Base-by-base conservation (phyloP, 495 filamentous ascomycete species). In the Tuber borchii region DNA sequence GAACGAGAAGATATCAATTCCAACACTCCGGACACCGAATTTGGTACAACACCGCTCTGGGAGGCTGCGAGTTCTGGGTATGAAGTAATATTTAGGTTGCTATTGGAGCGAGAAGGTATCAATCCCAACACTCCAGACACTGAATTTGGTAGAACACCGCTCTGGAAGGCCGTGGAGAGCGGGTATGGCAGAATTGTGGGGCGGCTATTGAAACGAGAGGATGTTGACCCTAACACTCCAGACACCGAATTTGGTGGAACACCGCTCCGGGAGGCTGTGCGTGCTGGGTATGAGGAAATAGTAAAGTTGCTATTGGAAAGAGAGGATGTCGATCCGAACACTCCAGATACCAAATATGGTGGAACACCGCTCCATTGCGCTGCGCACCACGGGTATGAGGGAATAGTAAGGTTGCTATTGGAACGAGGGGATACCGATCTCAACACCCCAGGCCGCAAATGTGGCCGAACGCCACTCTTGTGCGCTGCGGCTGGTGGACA, bases 211-310 rank as follows among this genome's bases (percentile, higher is more conserved):
- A 0, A n/a, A 7, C 61, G 72, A 16, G 0, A 39, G 26, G 75
- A 75, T 44, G 37, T 77, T 1, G 14, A 75, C 40, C 56, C 61
- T 19, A 65, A 82, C 20, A 37, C 37, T 3, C 44, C 48, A 51
- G 68, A 77, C 31, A 73, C 45, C 17, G 5, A 22, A 65, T 56
- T 34, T 6, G 68, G 76, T 45, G 79, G 80, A 48, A 85, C 82
- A 10, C 83, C 86, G 39, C 80, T 87, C 48, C 83, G 77, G 19
- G 83, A 73, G 78, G 86, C 85, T n/a, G 83, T 84, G 76, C 72
- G 69, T 74, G 75, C 34, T 2, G 8, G n/a, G 8, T 0, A 37
- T 37, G 34, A 37, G 34, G 34, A 2, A 37, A 37, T 37, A 37
- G 34, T 37, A 37, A 37, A 2, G 34, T 37, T 37, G 34, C 34